These are phyloP conservation scores for Dictyostelium intermedium DNA, from an alignment of 78 protist species.

Conservation along the genomic window DNA sequence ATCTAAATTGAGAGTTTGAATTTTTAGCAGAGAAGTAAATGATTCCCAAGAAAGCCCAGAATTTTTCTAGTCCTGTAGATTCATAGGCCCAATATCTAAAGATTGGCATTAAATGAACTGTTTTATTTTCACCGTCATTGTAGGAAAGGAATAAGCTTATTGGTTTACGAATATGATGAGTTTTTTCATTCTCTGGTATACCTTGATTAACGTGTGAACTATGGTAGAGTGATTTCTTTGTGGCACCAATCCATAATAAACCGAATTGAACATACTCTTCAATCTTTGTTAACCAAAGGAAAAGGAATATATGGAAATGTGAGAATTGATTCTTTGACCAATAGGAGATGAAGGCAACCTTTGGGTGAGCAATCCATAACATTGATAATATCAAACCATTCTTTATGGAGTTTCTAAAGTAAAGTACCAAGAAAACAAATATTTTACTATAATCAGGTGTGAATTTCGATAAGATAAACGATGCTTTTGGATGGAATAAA, in stretches of 20 bases:
- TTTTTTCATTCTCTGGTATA: background rate
- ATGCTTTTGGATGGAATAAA: constrained; percentile 24
- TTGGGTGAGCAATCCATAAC: constrained; percentile 47
- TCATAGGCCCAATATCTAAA: constrained; percentile 6
- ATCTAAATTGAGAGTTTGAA: constrained; percentile 29
- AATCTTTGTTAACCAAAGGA: constrained; percentile 17
- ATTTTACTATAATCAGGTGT: background rate
- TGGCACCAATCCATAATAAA: constrained; percentile 32
- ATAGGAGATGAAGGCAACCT: constrained; percentile 33
- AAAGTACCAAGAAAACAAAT: constrained; percentile 8
- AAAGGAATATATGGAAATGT: constrained; percentile 27
- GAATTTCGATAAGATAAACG: background rate
- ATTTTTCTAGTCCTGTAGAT: background rate
- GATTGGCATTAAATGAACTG: constrained; percentile 38
- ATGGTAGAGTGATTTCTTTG: background rate
- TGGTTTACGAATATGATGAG: constrained; percentile 1
- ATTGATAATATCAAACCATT: background rate
- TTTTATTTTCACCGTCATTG: constrained; percentile 18
- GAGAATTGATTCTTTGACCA: background rate
- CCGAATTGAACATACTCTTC: constrained; percentile 53
- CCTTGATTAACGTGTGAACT: background rate
- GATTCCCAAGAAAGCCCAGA: constrained; percentile 40
- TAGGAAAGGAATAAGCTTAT: constrained; percentile 11
- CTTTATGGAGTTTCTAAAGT: background rate
- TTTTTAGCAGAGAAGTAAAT: background rate